These are phyloP conservation scores for Cyphellophora europaea DNA, from an alignment of 2,329 filamentous ascomycete species.

Conservation along the genomic window DNA sequence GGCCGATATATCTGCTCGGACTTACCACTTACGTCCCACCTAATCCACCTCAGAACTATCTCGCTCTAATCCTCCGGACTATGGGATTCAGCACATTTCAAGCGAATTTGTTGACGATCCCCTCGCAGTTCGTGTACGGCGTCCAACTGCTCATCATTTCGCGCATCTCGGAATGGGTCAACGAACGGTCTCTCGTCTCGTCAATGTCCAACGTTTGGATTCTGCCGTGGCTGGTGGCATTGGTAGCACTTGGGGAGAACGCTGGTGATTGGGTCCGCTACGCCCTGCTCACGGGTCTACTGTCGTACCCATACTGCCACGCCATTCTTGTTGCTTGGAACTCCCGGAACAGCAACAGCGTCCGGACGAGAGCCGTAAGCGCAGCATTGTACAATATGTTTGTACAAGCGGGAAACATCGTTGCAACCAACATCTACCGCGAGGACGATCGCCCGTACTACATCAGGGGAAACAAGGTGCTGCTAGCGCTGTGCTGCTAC, in stretches of 20 bases:
- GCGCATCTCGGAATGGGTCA: constrained; percentile 35
- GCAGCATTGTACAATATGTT: constrained; percentile 33
- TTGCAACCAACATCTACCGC: constrained; percentile 32
- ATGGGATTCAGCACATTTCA: constrained; percentile 53
- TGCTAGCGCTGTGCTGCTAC: constrained; percentile 43
- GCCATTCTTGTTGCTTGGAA: constrained; percentile 52
- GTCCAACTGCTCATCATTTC: constrained; percentile 36
- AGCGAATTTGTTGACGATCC: constrained; percentile 55
- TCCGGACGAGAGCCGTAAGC: constrained; percentile 52
- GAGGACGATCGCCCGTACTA: constrained; percentile 47
- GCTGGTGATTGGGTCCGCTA: constrained; percentile 42
- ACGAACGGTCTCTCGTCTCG: constrained; percentile 36
- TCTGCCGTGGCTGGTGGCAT: constrained; percentile 47
- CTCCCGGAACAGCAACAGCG: constrained; percentile 52
- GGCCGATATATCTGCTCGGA: constrained; percentile 47
- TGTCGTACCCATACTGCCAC: constrained; percentile 48
- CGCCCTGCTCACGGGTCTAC: constrained; percentile 37
- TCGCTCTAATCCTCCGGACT: constrained; percentile 48
- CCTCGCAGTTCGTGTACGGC: constrained; percentile 25
- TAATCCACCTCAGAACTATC: constrained; percentile 39
- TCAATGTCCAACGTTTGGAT: constrained; percentile 48
- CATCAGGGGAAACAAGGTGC: constrained; percentile 47
- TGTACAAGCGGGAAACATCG: constrained; percentile 26
- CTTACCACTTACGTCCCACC: constrained; percentile 46
- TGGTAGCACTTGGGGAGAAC: constrained; percentile 37